Evolutionary conservation across 1,139 yeast species (phyloP), one percentile per base, ranked within the genome.

Genomic region (Wickerhamomyces sp.): DNA sequence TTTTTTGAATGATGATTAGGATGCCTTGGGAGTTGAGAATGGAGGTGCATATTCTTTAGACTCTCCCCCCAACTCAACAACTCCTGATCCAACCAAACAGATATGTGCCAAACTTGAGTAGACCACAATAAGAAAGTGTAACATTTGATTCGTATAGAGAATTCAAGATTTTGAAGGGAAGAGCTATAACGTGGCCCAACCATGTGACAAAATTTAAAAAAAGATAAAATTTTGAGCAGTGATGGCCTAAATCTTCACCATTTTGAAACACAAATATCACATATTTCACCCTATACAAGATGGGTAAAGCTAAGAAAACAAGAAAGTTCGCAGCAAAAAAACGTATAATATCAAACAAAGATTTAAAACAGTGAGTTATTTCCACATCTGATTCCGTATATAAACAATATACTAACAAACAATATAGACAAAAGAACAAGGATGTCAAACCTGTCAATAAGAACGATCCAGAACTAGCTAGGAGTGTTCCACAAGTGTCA

Each of bases 271-370:
- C 31, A 29, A 11, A 4, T 10, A 29, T 10, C 13, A 10, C 31
- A 10, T 10, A 10, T 10, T 29, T 3, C 10, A 29, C 31, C 6
- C 31, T 29, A 3, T 29, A 4, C 3, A 10, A 9, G 6, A 93
- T 93, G 99, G 99, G 98, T 48, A 93, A 90, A 65, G 96, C 96
- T 37, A 90, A 85, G 72, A 93, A 91, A 72, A 93, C 98, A 26
- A 80, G 98, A 76, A 90, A 90, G 84, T 89, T 91, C 61, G 96
- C 95, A n/a, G 78, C 81, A 45, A 90, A 88, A 49, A 93, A 93
- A 68, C 79, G 96, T 50, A 79, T 90, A 39, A 69, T 90, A 48
- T 79, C 80, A 50, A 73, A 84, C 54, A 87, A 84, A 56, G 96
- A 89, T 55, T 78, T 81, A 33, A 73, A 93, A 54, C 65, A 81